Conservation (phyloP, 805 yeast genomes). For the Danielozyma ontarioensis region DNA sequence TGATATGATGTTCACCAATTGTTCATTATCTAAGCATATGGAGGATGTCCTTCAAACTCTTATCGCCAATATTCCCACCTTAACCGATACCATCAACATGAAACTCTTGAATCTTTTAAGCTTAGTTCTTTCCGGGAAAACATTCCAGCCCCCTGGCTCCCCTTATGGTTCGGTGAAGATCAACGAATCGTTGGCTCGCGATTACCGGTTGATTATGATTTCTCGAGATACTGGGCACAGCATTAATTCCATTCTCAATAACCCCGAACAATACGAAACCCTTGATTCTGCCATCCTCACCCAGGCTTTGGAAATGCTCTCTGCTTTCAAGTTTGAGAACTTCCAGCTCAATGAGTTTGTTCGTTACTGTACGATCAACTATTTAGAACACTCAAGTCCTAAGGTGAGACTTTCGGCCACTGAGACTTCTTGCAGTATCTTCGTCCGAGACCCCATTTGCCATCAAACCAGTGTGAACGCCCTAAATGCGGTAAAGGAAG, state of each 20-base stretch:
- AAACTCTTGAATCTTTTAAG: constrained; percentile 69
- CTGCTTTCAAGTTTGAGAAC: constrained; percentile 67
- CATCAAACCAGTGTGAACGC: constrained; percentile 78
- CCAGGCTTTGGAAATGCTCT: constrained; percentile 75
- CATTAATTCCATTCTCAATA: constrained; percentile 26
- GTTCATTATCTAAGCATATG: constrained; percentile 81
- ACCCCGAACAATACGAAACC: constrained; percentile 27
- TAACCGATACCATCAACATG: constrained; percentile 67
- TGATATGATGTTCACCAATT: constrained; percentile 66
- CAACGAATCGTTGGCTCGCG: constrained; percentile 63
- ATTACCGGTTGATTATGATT: constrained; percentile 70
- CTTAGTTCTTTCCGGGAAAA: constrained; percentile 72
- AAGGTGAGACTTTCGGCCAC: constrained; percentile 83
- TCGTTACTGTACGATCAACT: constrained; percentile 74
- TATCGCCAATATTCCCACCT: constrained; percentile 70
- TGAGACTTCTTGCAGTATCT: constrained; percentile 72
- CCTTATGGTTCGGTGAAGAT: constrained; percentile 61
- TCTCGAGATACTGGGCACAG: constrained; percentile 58
- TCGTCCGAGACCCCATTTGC: constrained; percentile 76
- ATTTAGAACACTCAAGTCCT: constrained; percentile 74
- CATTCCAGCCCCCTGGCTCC: constrained; percentile 80
- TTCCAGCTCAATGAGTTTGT: constrained; percentile 84
- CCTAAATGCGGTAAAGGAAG: constrained; percentile 76
- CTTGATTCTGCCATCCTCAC: constrained; percentile 49
- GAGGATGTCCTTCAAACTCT: constrained; percentile 67